Percentiles rank a stretch among this genome's conserved stretches.
Conservation (phyloP, 306 rosid species). For the Vicia faba region DNA sequence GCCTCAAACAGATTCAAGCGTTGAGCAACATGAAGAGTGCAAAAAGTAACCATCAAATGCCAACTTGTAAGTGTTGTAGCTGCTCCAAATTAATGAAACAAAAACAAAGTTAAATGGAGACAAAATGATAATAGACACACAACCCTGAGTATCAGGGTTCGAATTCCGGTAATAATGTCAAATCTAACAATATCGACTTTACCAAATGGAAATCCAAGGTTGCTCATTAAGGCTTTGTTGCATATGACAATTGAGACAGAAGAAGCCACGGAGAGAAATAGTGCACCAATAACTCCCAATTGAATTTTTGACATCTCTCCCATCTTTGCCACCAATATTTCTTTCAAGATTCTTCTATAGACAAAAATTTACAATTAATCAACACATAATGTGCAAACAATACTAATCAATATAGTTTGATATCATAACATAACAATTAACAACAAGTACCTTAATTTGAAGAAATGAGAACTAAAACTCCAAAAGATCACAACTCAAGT, state of each 20-base stretch:
- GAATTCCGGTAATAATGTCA: too few species aligned
- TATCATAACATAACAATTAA: too few species aligned
- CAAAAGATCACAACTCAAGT: slow-evolving; percentile 26
- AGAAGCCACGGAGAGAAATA: slow-evolving; percentile 93
- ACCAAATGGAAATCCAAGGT: slow-evolving; percentile 98
- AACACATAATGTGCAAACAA: too few species aligned
- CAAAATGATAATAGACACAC: too few species aligned
- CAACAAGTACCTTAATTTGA: too few species aligned
- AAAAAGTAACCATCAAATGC: slow-evolving; percentile 94
- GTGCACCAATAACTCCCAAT: slow-evolving; percentile 86
- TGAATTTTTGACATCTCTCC: slow-evolving; percentile 88
- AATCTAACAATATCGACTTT: neutral
- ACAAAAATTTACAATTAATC: too few species aligned
- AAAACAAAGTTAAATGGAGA: neutral
- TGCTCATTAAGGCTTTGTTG: slow-evolving; percentile 99
- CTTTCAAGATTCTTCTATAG: slow-evolving; percentile 24
- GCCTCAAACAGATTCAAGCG: slow-evolving; percentile 74
- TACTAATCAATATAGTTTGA: too few species aligned
- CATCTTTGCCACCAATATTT: slow-evolving; percentile 53
- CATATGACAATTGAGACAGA: slow-evolving; percentile 98
- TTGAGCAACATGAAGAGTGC: slow-evolving; percentile 90
- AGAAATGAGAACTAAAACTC: slow-evolving; percentile 30
- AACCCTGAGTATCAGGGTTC: too few species aligned
- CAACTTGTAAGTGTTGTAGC: slow-evolving; percentile 99
- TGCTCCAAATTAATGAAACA: slow-evolving; percentile 19